phyloP scores from a whole-genome alignment of 2,329 filamentous ascomycete genomes.

The Apiospora malaysiana region DNA sequence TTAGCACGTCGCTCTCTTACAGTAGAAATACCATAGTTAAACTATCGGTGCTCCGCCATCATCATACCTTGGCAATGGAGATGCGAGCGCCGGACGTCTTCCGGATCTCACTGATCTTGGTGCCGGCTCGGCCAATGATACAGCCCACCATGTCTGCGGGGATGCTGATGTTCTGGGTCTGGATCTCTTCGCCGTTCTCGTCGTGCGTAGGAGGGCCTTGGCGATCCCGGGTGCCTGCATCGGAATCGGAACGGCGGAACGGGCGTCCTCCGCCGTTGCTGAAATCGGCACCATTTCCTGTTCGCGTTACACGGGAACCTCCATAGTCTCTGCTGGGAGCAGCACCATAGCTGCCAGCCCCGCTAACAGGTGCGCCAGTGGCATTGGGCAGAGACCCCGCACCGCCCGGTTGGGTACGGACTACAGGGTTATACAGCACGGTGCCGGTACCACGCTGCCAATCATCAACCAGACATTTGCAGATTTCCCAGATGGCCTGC shows the following conservation, averaged over 20 bases:
- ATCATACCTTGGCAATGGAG: constrained; percentile 85
- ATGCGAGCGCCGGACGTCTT: constrained; percentile 96
- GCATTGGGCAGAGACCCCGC: constrained; percentile 46
- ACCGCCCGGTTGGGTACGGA: constrained; percentile 77
- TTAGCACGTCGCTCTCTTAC: constrained; percentile 29
- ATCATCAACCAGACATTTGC: constrained; percentile 97
- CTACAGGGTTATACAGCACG: constrained; percentile 95
- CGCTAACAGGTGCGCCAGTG: constrained; percentile 27
- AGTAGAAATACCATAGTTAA: background rate
- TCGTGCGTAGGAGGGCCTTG: constrained; percentile 88
- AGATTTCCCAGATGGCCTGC: constrained; percentile 97
- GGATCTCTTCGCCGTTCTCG: constrained; percentile 96
- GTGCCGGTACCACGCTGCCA: constrained; percentile 97
- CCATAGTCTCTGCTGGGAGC: constrained; percentile 60
- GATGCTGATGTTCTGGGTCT: constrained; percentile 99
- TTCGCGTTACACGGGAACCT: constrained; percentile 83
- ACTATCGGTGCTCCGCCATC: background rate
- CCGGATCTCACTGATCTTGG: constrained; percentile 98
- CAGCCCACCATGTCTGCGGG: constrained; percentile 99
- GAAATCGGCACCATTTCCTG: constrained; percentile 96
- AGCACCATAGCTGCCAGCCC: constrained; percentile 49
- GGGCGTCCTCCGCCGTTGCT: constrained; percentile 76
- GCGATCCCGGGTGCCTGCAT: constrained; percentile 79
- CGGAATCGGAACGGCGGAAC: constrained; percentile 83
- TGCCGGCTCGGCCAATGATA: constrained; percentile 94